These are phyloP conservation scores for Metarhizium sp. DNA, from an alignment of 2,329 filamentous ascomycete species.

Conservation along the genomic window DNA sequence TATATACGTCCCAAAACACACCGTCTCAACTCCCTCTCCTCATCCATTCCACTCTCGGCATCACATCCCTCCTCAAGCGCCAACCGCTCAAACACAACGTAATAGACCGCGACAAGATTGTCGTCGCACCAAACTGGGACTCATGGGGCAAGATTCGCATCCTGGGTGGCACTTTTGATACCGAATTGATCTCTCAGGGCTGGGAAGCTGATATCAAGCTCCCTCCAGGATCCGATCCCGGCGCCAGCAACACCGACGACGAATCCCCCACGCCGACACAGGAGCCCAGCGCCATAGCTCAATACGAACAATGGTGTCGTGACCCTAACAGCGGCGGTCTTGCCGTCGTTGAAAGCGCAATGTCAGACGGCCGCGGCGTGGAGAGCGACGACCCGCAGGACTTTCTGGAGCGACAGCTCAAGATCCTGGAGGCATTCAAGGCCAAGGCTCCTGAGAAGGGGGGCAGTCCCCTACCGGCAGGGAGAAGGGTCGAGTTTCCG, in stretches of 20 bases:
- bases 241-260: constrained; percentile 12
- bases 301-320: constrained; percentile 72
- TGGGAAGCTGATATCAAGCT: constrained; percentile 80
- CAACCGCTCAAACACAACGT: constrained; percentile 80
- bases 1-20: constrained; percentile 72
- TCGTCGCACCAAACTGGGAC: constrained; percentile 95
- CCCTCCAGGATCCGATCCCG: constrained; percentile 20
- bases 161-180: constrained; percentile 82
- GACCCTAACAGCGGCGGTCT: constrained; percentile 58
- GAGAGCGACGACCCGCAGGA: constrained; percentile 57
- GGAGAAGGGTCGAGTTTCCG: constrained; percentile 22
- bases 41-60: constrained; percentile 76
- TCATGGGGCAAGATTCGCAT: constrained; percentile 97
- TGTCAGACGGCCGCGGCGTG: constrained; percentile 24
- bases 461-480: constrained; percentile 12
- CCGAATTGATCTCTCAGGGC: constrained; percentile 72
- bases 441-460: constrained; percentile 44
- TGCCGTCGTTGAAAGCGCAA: constrained; percentile 29
- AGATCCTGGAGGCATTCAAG: constrained; percentile 58
- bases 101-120: constrained; percentile 86
- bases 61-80: constrained; percentile 72
- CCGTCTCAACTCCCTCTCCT: constrained; percentile 70
- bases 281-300: constrained; percentile 48
- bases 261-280: constrained; percentile 5
- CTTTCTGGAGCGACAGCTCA: constrained; percentile 68